Evolutionary conservation across 202 grass and related monocot species (phyloP), one percentile per base, ranked within the genome.

Genomic region (Zizania palustris): DNA sequence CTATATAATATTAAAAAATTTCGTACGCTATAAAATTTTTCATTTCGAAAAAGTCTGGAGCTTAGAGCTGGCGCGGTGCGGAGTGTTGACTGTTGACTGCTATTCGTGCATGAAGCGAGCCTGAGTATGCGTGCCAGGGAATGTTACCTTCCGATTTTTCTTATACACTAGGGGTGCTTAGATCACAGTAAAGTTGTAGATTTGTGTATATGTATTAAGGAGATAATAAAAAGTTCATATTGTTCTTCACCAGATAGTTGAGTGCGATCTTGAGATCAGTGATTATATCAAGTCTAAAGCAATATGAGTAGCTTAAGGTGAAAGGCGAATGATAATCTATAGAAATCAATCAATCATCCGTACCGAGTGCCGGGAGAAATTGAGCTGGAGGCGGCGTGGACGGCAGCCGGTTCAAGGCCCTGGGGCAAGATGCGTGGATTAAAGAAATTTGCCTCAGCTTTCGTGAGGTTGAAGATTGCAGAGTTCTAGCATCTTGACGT

Each of bases 401-500:
- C 46, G 61, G 57, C 53, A 34, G 51, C 34, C 36, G 35, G 35
- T 5, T 50, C 54, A 82, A 72, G 59, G 46, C 20, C 20, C 12
- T 53, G 50, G 50, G 14, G 36, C 22, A 46, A 67, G 73, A 38
- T 45, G 45, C 79, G 11, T 7, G 38, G 34, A 50, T 74, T 75
- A 75, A 75, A 88, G 55, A 88, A 83, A 83, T 35, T 83, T 9
- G 18, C 54, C 42, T 55, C 13, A 20, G 46, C 64, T 54, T 63
- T 1, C 70, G 63, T 74, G 37, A 37, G 63, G 10, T 34, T 45
- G 39, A 79, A 79, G 85, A 73, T 82, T 82, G 55, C 50, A 57
- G 9, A 11, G 51, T 28, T 1, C 28, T 28, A 28, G 28, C 28
- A 28, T 28, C 53, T 76, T 20, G 56, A n/a, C 35, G 42, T 78